phyloP scores from a whole-genome alignment of 495 filamentous ascomycete genomes.

The Podospora pseudopauciseta region DNA sequence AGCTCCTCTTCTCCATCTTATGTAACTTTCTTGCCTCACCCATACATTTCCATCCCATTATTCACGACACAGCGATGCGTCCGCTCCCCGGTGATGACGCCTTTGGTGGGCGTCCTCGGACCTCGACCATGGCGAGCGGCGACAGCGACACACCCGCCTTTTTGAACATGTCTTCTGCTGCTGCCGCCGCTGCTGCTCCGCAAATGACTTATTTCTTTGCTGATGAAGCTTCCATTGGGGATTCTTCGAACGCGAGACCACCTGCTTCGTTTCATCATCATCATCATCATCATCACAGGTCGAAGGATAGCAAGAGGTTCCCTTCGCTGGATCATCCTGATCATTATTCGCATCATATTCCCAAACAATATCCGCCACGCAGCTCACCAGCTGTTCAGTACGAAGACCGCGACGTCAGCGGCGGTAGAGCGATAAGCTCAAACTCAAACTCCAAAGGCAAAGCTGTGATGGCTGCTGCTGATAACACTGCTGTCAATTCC shows the following conservation, averaged over 20 bases:
- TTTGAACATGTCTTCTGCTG: conserved; percentile 24
- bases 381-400: conserved; percentile 5
- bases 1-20: neutral
- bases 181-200: conserved; percentile 15
- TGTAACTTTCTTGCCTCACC: neutral
- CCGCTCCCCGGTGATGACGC: conserved; percentile 26
- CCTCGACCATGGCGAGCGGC: conserved; percentile 10
- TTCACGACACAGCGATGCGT: conserved; percentile 20
- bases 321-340: neutral
- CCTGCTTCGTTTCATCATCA: neutral
- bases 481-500: neutral
- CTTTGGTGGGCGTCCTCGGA: conserved; percentile 28
- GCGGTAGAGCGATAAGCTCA: conserved; percentile 1
- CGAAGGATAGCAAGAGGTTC: neutral
- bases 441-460: conserved; percentile 15
- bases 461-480: neutral
- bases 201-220: conserved; percentile 57
- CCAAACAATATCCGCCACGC: neutral
- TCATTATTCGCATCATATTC: conserved; percentile 1
- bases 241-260: conserved; percentile 26
- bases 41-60: neutral
- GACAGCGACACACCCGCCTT: conserved; percentile 25
- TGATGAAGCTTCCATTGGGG: conserved; percentile 50
- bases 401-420: conserved; percentile 5
- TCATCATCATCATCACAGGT: neutral